Conservation (phyloP, 75 land plant genomes). For the Cupressus sempervirens region DNA sequence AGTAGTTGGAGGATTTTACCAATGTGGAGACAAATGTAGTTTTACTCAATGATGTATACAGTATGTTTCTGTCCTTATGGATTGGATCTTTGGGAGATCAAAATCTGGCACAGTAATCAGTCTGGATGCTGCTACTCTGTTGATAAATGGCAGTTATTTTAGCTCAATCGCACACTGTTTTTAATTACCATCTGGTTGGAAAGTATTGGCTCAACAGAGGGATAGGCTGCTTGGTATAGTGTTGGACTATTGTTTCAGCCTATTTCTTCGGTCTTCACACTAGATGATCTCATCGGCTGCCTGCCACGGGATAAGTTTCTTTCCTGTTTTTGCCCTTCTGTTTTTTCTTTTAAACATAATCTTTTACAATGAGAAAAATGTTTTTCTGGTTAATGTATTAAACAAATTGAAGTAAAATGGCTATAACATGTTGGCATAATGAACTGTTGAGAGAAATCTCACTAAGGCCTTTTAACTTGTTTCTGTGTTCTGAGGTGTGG, state of each 20-base stretch:
- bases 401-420: background rate
- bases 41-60: constrained; percentile 1
- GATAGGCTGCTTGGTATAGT: constrained; percentile 8
- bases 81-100: constrained; percentile 3
- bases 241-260: constrained; percentile 2
- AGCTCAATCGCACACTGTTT: background rate
- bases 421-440: background rate
- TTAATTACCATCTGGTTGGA: constrained; percentile 6
- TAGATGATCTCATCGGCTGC: constrained; percentile 13
- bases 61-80: constrained; percentile 1
- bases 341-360: background rate
- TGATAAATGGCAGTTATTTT: constrained; percentile 10
- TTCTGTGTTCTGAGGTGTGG: constrained; percentile 13
- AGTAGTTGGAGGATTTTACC: background rate
- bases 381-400: background rate
- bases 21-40: background rate
- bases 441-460: constrained; percentile 12
- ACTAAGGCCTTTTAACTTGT: constrained; percentile 12
- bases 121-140: constrained; percentile 6
- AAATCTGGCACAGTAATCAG: background rate
- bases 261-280: background rate
- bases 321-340: constrained; percentile 1
- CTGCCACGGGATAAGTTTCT: constrained; percentile 5
- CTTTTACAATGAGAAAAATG: constrained; percentile 4
- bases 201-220: constrained; percentile 8